These are phyloP conservation scores for Hypsizygus marmoreus DNA, from an alignment of 768 basidiomycete species.

Conservation along the genomic window DNA sequence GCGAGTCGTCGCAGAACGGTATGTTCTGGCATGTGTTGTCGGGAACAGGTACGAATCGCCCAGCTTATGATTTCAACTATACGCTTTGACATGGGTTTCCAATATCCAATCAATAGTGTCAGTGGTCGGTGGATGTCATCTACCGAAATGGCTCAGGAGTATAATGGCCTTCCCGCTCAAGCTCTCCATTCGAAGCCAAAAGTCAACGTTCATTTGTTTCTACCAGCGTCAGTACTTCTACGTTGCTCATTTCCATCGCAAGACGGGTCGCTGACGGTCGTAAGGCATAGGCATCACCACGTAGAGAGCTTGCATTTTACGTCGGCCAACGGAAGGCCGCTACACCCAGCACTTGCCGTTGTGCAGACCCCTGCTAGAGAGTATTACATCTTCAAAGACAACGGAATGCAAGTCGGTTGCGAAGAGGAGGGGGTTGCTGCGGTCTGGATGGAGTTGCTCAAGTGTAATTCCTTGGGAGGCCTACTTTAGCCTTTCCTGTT, in stretches of 20 bases:
- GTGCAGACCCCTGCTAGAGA: slow-evolving; percentile 71
- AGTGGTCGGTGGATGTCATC: slow-evolving; percentile 72
- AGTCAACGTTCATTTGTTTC: slow-evolving; percentile 53
- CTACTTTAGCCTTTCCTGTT: too few relatives aligned
- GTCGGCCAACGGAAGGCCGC: slow-evolving; percentile 34
- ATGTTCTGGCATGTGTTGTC: slow-evolving; percentile 71
- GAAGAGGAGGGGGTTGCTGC: slow-evolving; percentile 72
- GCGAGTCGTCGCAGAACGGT: slow-evolving; percentile 55
- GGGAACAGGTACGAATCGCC: slow-evolving; percentile 58
- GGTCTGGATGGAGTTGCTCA: slow-evolving; percentile 63
- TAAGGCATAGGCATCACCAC: slow-evolving; percentile 62
- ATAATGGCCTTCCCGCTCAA: slow-evolving; percentile 47
- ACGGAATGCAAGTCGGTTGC: slow-evolving; percentile 74
- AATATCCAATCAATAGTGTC: slow-evolving; percentile 42
- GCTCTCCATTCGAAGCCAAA: slow-evolving; percentile 16
- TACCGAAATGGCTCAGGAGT: slow-evolving; percentile 72
- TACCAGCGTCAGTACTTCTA: slow-evolving; percentile 58
- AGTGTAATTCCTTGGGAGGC: slow-evolving; percentile 36
- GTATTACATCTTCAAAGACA: slow-evolving; percentile 71
- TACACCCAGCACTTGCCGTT: slow-evolving; percentile 67
- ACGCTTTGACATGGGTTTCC: not conserved
- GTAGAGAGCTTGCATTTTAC: slow-evolving; percentile 76
- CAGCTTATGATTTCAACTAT: not conserved
- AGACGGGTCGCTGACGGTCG: not conserved
- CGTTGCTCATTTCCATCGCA: not conserved